A percentile compares a stretch with the other conserved stretches of the same genome.
Evolutionary conservation across 345 rosid genomes (phyloP).

Genomic region (Balakata baccata): DNA sequence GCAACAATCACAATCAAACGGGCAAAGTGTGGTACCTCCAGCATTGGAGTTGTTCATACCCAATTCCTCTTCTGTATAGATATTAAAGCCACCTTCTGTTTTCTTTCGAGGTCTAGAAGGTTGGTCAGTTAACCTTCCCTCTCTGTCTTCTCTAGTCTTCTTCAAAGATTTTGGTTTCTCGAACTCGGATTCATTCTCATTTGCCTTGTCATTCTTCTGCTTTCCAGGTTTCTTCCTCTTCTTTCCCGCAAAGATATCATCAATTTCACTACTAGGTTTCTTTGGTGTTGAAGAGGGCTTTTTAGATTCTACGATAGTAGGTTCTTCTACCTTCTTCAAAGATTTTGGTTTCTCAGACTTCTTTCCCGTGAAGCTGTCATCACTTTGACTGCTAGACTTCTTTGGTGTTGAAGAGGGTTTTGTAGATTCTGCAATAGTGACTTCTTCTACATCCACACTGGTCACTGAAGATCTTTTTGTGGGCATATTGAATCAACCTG

Average conservation of each 20-base stretch:
- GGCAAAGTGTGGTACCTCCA: constrained; percentile 70
- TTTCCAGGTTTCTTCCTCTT: no score
- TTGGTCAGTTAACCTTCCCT: constrained; percentile 15
- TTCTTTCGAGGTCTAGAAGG: constrained; percentile 38
- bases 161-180: constrained; percentile 23
- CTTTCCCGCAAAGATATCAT: background rate
- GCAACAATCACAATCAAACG: constrained; percentile 87
- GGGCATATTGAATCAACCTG: constrained; percentile 7
- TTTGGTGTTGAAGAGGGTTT: background rate
- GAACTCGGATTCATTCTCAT: background rate
- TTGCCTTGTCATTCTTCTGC: no score
- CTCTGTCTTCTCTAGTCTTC: constrained; percentile 11
- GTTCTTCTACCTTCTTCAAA: background rate
- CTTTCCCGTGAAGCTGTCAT: constrained; percentile 43
- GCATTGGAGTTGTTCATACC: constrained; percentile 48
- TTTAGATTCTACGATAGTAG: no score
- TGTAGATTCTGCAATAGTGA: background rate
- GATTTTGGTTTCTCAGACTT: constrained; percentile 31
- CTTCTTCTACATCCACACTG: background rate
- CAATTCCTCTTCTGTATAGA: constrained; percentile 72
- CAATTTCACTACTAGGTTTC: no score
- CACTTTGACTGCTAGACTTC: constrained; percentile 33
- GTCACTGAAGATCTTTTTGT: constrained; percentile 10
- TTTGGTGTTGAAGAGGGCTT: no score
- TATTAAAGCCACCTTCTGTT: constrained; percentile 50